Base-by-base conservation (phyloP, 148 eudicot species). In the Camellia granthamiana region DNA sequence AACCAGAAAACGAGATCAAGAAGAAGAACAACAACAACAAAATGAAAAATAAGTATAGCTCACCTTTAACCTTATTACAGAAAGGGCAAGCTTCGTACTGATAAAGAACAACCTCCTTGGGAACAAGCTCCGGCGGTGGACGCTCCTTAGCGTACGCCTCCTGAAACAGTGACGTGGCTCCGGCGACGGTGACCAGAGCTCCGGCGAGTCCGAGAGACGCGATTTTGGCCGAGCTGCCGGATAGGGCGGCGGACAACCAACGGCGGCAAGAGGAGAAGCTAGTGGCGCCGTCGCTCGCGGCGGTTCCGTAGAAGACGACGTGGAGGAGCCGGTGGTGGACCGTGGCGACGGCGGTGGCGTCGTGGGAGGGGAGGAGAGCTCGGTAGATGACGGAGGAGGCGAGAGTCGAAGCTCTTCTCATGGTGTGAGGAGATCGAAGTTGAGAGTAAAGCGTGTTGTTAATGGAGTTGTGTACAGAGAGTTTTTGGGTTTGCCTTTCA, bases 81-180 rank as follows among this genome's bases (percentile, higher is more conserved):
- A 92, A 92, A 58, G 96, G 96, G 67, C 96, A 92, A 76, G 96
- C 93, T 74, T 92, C 95, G 72, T 92, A 92, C 84, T 92, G 95
- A 69, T 92, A 92, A 4, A 92, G 86, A 42, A 92, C 93, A 60
- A 92, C 90, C 19, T 92, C 92, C 43, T 84, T 88, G 2, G 90
- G 88, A 15, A 77, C 72, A 1, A 81, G 78, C 77, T 83, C 84
- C 55, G 83, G n/a, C 19, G 81, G 46, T 9, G 77, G 81, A 41
- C 63, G 71, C 72, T 88, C 88, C 74, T 88, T 88, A 0, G 90
- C 90, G 58, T 83, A 74, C 21, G 75, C 90, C 61, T 85, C 86
- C 47, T 83, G 71, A 16, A 80, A 38, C 51, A 76, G 21, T 11
- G 80, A 19, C 10, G 80, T 69, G 15, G 84, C 84, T 14, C 88